These are phyloP conservation scores for Asterophora lycoperdoides DNA, from an alignment of 768 basidiomycete genomes.

Conservation along the genomic window DNA sequence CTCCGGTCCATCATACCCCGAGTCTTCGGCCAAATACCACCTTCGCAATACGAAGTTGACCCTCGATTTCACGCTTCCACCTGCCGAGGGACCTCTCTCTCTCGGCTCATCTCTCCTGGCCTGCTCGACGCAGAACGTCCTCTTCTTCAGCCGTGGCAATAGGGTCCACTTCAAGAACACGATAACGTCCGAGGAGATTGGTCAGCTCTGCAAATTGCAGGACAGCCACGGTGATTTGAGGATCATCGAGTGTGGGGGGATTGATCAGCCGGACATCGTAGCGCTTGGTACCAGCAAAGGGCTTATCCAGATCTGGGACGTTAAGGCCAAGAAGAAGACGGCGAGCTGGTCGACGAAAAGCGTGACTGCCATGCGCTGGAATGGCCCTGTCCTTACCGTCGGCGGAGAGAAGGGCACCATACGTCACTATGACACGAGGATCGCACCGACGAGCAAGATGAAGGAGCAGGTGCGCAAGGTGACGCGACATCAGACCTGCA, in stretches of 20 bases:
- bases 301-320: slow-evolving; percentile 70
- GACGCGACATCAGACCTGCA: slow-evolving; percentile 62
- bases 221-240: slow-evolving; percentile 43
- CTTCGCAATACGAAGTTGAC: slow-evolving; percentile 31
- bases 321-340: slow-evolving; percentile 50
- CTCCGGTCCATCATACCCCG: slow-evolving; percentile 26
- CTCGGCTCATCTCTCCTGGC: slow-evolving; percentile 27
- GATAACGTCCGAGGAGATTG: slow-evolving; percentile 36
- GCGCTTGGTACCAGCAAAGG: slow-evolving; percentile 63
- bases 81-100: slow-evolving; percentile 6
- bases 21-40: slow-evolving; percentile 30
- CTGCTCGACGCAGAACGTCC: slow-evolving; percentile 40
- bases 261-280: slow-evolving; percentile 36
- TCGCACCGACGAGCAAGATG: slow-evolving; percentile 32
- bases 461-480: slow-evolving; percentile 65
- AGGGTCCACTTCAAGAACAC: slow-evolving; percentile 51
- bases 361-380: slow-evolving; percentile 64
- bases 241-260: slow-evolving; percentile 37
- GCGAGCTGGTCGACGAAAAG: slow-evolving; percentile 54
- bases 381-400: slow-evolving; percentile 57
- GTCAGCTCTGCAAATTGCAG: slow-evolving; percentile 47
- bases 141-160: slow-evolving; percentile 52
- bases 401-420: slow-evolving; percentile 70
- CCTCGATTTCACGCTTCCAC: slow-evolving; percentile 29
- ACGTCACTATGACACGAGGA: slow-evolving; percentile 36